These are phyloP conservation scores for Cryptosporidium tyzzeri DNA, from an alignment of 169 alveolate genomes.

Conservation along the genomic window DNA sequence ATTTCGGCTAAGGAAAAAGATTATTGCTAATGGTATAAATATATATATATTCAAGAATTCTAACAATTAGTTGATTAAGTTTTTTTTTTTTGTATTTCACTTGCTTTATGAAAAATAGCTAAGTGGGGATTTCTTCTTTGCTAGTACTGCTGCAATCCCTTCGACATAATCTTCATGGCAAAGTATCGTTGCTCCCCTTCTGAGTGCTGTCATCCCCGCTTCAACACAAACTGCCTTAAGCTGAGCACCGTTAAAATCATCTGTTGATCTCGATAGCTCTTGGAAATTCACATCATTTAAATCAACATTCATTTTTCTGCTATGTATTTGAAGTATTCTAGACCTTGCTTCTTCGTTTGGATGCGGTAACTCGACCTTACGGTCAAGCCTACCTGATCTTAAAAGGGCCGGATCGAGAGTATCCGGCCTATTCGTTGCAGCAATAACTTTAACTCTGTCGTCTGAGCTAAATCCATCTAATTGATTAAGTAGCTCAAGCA, in stretches of 20 bases:
- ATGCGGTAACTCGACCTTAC: constrained; percentile 98
- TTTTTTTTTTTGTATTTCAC: not conserved
- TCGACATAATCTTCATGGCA: constrained; percentile 97
- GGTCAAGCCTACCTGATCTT: constrained; percentile 99
- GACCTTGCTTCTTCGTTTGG: constrained; percentile 97
- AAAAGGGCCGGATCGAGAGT: constrained; percentile 99
- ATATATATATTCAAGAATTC: constrained; percentile 29
- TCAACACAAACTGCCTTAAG: constrained; percentile 98
- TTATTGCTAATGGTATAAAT: constrained; percentile 47
- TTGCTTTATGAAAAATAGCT: constrained; percentile 92
- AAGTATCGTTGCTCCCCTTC: constrained; percentile 98
- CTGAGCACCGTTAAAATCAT: constrained; percentile 99
- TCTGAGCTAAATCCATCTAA: constrained; percentile 99
- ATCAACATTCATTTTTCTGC: constrained; percentile 99
- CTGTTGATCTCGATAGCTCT: constrained; percentile 98
- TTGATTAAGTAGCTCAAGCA: constrained; percentile 98
- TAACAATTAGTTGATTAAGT: not conserved
- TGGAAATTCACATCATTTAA: constrained; percentile 98
- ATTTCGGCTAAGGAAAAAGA: constrained; percentile 6
- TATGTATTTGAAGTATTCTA: constrained; percentile 97
- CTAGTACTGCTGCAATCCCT: constrained; percentile 96
- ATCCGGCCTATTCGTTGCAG: constrained; percentile 98
- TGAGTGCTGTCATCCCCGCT: constrained; percentile 99
- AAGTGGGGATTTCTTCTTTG: constrained; percentile 97
- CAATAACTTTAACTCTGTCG: constrained; percentile 98